phyloP scores from a whole-genome alignment of 2,329 filamentous ascomycete species.

The Gnomoniopsis sp. region DNA sequence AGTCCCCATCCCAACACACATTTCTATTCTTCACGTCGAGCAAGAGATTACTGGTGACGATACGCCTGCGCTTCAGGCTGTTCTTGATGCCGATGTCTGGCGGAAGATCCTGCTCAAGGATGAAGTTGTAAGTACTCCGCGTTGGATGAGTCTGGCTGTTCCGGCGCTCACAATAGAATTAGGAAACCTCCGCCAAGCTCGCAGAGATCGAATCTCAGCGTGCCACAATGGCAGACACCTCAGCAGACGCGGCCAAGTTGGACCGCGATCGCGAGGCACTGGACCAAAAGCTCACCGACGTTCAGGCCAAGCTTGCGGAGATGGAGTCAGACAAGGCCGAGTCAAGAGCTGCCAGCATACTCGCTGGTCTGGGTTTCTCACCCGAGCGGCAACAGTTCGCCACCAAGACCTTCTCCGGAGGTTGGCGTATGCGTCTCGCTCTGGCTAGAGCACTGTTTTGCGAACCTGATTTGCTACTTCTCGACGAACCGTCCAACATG shows the following conservation, averaged over 20 bases:
- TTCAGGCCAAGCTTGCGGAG: conserved; percentile 87
- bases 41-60: conserved; percentile 98
- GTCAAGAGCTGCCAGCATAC: conserved; percentile 88
- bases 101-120: conserved; percentile 90
- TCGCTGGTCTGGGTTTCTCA: conserved; percentile 96
- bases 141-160: background rate
- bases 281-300: conserved; percentile 85
- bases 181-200: conserved; percentile 76
- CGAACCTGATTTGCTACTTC: conserved; percentile 90
- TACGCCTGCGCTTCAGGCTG: conserved; percentile 89
- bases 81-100: conserved; percentile 97
- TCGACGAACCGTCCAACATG: conserved; percentile 99
- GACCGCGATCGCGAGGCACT: conserved; percentile 87
- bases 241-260: conserved; percentile 78
- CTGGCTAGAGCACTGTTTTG: conserved; percentile 95
- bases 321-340: conserved; percentile 99
- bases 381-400: conserved; percentile 85
- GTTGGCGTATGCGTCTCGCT: conserved; percentile 98
- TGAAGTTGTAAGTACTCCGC: conserved; percentile 62
- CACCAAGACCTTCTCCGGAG: conserved; percentile 97
- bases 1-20: conserved; percentile 90
- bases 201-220: conserved; percentile 74
- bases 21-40: conserved; percentile 97
- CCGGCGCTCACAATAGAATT: conserved; percentile 29
- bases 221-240: conserved; percentile 82